phyloP scores from a whole-genome alignment of 1,284 basidiomycete species.

The Sphaerobolus stellatus region DNA sequence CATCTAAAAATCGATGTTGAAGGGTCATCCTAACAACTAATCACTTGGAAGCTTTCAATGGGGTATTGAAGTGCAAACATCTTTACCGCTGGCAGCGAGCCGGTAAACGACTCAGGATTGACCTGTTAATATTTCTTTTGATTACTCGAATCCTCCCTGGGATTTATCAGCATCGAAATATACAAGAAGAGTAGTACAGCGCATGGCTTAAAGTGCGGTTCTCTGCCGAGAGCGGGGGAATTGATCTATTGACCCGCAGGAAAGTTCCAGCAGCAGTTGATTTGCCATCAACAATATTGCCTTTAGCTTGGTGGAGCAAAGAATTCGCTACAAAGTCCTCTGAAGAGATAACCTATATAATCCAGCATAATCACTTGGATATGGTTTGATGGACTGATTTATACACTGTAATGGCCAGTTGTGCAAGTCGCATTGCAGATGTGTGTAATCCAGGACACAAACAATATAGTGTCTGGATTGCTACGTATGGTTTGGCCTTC shows the following conservation, averaged over 20 bases:
- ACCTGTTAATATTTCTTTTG: slow-evolving; percentile 29
- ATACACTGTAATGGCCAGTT: neutral
- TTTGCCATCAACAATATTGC: neutral
- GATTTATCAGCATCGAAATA: slow-evolving; percentile 19
- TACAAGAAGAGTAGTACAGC: neutral
- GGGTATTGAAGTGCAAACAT: slow-evolving; percentile 33
- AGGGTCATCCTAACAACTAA: slow-evolving; percentile 39
- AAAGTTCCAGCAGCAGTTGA: neutral
- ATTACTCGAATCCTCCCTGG: slow-evolving; percentile 25
- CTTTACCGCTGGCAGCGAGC: slow-evolving; percentile 26
- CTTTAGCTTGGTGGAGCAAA: neutral
- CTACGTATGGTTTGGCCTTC: neutral
- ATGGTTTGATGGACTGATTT: neutral
- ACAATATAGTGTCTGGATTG: neutral
- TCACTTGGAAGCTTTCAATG: slow-evolving; percentile 42
- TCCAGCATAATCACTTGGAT: neutral
- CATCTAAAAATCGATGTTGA: slow-evolving; percentile 25
- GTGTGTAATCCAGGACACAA: neutral
- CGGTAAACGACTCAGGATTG: slow-evolving; percentile 29
- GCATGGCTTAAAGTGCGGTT: neutral
- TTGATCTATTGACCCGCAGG: neutral
- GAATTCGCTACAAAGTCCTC: neutral
- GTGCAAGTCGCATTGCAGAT: neutral
- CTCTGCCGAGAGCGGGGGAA: too few species aligned
- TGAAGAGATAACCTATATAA: neutral